Conservation (phyloP, 805 yeast genomes). For the Saccharomyces kudriavzevii region DNA sequence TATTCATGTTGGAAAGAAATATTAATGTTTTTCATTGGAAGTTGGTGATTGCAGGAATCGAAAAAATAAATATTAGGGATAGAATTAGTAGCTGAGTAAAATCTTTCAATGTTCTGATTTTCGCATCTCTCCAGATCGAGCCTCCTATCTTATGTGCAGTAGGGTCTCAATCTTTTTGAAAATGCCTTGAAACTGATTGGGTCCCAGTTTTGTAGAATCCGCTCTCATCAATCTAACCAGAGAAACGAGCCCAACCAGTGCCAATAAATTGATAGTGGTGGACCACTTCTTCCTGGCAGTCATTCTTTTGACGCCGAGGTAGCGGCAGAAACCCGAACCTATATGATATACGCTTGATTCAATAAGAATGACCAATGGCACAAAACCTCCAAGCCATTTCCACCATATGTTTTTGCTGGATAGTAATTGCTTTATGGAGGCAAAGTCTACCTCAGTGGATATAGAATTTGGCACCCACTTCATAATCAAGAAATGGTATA, state of each 20-base stretch:
- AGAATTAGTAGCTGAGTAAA: not conserved
- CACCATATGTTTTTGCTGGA: conserved; percentile 12
- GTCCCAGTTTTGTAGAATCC: conserved; percentile 1
- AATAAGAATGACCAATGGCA: conserved; percentile 17
- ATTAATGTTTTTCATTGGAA: not conserved
- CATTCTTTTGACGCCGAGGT: conserved; percentile 9
- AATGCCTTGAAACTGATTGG: conserved; percentile 8
- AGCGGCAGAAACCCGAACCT: conserved; percentile 19
- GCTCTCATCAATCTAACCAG: conserved; percentile 11
- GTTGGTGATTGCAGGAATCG: not conserved
- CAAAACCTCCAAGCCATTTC: conserved; percentile 16
- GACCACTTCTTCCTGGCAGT: conserved; percentile 15
- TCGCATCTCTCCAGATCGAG: not conserved
- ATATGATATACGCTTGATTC: conserved; percentile 20
- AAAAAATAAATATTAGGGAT: conserved; percentile 1
- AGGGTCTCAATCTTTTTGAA: conserved; percentile 5
- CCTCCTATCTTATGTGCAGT: not conserved
- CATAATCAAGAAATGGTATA: conserved; percentile 18
- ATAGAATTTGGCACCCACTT: conserved; percentile 12
- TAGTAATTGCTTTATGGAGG: conserved; percentile 20
- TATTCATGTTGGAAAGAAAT: no score
- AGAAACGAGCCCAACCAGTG: conserved; percentile 12
- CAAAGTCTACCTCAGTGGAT: conserved; percentile 13
- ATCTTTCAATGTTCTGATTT: not conserved
- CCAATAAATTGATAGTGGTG: conserved; percentile 8